These are phyloP conservation scores for Ophiostoma fasciatum DNA, from an alignment of 2,329 filamentous ascomycete genomes.

Conservation along the genomic window DNA sequence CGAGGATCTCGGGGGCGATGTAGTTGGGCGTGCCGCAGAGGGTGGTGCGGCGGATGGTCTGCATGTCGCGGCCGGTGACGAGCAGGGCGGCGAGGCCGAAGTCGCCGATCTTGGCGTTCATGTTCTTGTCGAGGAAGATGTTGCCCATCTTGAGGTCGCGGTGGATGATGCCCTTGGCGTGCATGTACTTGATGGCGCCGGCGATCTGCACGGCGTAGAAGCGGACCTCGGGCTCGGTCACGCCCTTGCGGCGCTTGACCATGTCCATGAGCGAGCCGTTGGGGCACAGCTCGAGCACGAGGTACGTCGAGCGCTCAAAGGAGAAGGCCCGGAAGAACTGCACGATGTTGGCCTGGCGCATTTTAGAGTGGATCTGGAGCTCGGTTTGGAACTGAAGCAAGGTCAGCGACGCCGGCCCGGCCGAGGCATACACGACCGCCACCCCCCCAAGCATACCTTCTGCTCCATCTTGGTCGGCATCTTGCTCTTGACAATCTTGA, in stretches of 20 bases:
- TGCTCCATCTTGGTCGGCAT: slow-evolving; percentile 76
- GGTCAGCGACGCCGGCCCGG: no score
- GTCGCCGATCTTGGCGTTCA: slow-evolving; percentile 97
- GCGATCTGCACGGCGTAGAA: slow-evolving; percentile 91
- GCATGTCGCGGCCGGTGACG: slow-evolving; percentile 81
- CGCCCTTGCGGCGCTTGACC: slow-evolving; percentile 78
- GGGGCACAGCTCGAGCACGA: slow-evolving; percentile 84
- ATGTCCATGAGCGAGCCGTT: slow-evolving; percentile 97
- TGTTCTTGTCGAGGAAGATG: slow-evolving; percentile 81
- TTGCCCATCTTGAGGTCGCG: slow-evolving; percentile 97
- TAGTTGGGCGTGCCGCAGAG: slow-evolving; percentile 97
- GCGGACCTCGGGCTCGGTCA: slow-evolving; percentile 87
- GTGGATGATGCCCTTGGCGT: slow-evolving; percentile 89
- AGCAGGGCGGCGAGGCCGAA: slow-evolving; percentile 89
- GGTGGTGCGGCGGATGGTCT: slow-evolving; percentile 71
- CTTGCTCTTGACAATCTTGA: slow-evolving; percentile 73
- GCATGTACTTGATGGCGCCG: slow-evolving; percentile 96
- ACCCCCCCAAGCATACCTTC: slow-evolving; percentile 53
- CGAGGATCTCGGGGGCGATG: slow-evolving; percentile 89
- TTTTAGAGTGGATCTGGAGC: slow-evolving; percentile 95
- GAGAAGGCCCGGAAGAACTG: slow-evolving; percentile 91
- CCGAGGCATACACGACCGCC: no score
- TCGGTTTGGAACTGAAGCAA: slow-evolving; percentile 53
- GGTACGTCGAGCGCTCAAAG: slow-evolving; percentile 77
- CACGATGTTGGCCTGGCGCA: slow-evolving; percentile 90